Conservation (phyloP, 345 rosid genomes). For the Toxicodendron radicans region DNA sequence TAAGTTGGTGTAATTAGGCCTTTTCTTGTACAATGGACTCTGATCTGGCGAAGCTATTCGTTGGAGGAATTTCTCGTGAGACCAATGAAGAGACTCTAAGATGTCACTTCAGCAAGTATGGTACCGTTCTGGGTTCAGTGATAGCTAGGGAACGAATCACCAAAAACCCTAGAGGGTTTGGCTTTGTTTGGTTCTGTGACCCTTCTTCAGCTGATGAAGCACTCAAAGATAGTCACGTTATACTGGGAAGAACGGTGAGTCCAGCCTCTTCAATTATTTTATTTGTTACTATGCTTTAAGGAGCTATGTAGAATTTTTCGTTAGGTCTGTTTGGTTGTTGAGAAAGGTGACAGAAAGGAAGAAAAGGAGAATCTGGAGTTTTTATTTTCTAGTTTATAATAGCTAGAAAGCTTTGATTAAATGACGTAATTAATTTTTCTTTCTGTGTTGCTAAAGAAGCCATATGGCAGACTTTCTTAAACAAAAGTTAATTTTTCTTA, state of each 20-base stretch:
- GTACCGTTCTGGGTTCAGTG: slow-evolving; percentile 47
- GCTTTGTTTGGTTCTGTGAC: slow-evolving; percentile 66
- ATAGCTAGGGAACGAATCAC: slow-evolving; percentile 53
- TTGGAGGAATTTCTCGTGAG: slow-evolving; percentile 68
- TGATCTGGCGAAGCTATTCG: slow-evolving; percentile 60
- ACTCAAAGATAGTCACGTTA: slow-evolving; percentile 53
- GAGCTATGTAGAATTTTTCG: not conserved
- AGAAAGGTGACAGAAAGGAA: not conserved
- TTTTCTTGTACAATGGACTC: slow-evolving; percentile 43
- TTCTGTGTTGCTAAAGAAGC: not conserved
- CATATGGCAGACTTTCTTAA: not conserved
- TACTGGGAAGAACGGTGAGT: slow-evolving; percentile 76
- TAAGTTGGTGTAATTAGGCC: slow-evolving; percentile 26
- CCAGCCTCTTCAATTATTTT: slow-evolving; percentile 1
- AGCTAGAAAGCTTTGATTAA: not conserved
- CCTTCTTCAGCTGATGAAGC: slow-evolving; percentile 51
- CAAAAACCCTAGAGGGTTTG: slow-evolving; percentile 59
- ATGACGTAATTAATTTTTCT: too few relatives aligned
- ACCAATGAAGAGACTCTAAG: slow-evolving; percentile 53
- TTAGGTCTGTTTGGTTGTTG: slow-evolving; percentile 12
- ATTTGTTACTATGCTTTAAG: not conserved
- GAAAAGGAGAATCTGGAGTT: not conserved
- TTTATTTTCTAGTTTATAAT: not conserved
- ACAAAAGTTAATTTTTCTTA: not conserved
- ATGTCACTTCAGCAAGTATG: slow-evolving; percentile 67